Evolutionary conservation across 2,329 filamentous ascomycete species (phyloP).

Genomic region (Dothideomycetes sp.): DNA sequence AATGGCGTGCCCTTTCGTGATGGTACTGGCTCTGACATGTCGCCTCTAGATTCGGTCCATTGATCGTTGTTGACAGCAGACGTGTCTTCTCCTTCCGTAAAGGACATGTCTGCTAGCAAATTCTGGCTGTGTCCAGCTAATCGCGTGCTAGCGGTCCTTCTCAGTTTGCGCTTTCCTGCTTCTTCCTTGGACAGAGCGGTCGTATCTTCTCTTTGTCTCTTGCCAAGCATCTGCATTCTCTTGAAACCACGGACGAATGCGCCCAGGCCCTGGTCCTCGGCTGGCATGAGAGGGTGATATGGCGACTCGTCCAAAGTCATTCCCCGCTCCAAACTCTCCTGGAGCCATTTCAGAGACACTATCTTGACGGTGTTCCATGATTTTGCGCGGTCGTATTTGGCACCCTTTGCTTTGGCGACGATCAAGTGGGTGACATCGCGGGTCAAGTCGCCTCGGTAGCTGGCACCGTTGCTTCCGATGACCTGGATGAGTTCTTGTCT

Average conservation of each 20-base stretch:
- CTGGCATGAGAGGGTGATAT: slow-evolving; percentile 67
- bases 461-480: slow-evolving; percentile 63
- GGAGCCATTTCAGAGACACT: slow-evolving; percentile 76
- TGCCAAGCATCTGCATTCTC: slow-evolving; percentile 35
- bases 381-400: slow-evolving; percentile 83
- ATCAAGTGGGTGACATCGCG: slow-evolving; percentile 81
- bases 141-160: slow-evolving; percentile 79
- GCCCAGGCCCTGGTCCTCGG: slow-evolving; percentile 62
- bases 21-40: neutral
- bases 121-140: slow-evolving; percentile 69
- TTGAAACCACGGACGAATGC: slow-evolving; percentile 43
- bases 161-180: slow-evolving; percentile 66
- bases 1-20: neutral
- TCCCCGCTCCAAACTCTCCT: slow-evolving; percentile 70
- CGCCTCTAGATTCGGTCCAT: slow-evolving; percentile 2
- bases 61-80: slow-evolving; percentile 2
- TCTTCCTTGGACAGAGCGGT: slow-evolving; percentile 29
- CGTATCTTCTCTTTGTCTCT: slow-evolving; percentile 37
- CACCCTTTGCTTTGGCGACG: slow-evolving; percentile 66
- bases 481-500: slow-evolving; percentile 61
- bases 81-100: slow-evolving; percentile 17
- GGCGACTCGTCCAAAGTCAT: slow-evolving; percentile 85
- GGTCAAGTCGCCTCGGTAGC: slow-evolving; percentile 80
- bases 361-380: slow-evolving; percentile 72
- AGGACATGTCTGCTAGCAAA: slow-evolving; percentile 84